phyloP scores from a whole-genome alignment of 75 land plant species.

The Selaginella moellendorffii region DNA sequence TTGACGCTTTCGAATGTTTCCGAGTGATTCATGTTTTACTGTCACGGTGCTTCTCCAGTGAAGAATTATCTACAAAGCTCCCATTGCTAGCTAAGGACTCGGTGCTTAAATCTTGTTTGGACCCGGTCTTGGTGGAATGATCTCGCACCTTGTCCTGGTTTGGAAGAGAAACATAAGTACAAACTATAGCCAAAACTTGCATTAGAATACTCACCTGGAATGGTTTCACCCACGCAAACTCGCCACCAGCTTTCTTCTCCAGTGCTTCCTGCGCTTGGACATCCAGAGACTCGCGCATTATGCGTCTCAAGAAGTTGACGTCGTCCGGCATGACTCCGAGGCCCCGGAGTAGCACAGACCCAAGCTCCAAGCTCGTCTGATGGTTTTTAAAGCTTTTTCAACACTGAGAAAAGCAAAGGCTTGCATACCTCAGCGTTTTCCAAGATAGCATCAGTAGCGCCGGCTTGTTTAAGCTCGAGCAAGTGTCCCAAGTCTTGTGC shows the following conservation, averaged over 20 bases:
- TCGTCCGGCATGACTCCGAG: slow-evolving; percentile 94
- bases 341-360: slow-evolving; percentile 74
- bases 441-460: slow-evolving; percentile 87
- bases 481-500: slow-evolving; percentile 81
- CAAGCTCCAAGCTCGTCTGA: slow-evolving; percentile 93
- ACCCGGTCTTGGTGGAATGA: background rate
- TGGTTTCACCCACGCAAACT: slow-evolving; percentile 42
- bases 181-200: background rate
- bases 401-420: background rate
- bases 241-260: slow-evolving; percentile 37
- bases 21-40: too few relatives aligned
- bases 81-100: background rate
- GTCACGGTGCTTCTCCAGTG: too few relatives aligned
- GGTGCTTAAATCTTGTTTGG: background rate
- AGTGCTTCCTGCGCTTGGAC: slow-evolving; percentile 66
- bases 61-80: background rate
- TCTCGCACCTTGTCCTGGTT: background rate
- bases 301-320: slow-evolving; percentile 61
- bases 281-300: slow-evolving; percentile 90
- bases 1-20: too few relatives aligned
- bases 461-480: slow-evolving; percentile 74
- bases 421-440: slow-evolving; percentile 78
- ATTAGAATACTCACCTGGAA: slow-evolving; percentile 48
- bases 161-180: background rate
- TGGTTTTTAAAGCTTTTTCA: too few relatives aligned